Evolutionary conservation across 2,329 filamentous ascomycete genomes (phyloP), one percentile per base, ranked within the genome.

Genomic region (Clarireedia hainanense): DNA sequence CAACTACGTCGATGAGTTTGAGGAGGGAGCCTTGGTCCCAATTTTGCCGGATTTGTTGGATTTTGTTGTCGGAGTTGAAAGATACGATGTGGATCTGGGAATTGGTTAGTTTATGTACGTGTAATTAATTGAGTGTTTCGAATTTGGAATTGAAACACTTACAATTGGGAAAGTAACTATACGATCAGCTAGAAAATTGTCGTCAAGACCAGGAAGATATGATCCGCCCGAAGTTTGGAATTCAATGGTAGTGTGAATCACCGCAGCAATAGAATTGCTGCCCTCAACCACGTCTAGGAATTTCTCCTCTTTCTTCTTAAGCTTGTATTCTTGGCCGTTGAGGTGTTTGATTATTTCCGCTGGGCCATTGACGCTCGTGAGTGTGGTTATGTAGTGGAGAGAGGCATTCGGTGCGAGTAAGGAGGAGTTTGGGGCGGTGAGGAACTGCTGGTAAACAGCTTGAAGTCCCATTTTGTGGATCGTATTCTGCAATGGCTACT

Each of bases 1-100:
- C 92, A 71, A 99, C 97, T 56, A 96, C 85, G 60, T 96, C 91
- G 61, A 96, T 80, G 71, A 95, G 87, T 75, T 94, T 97, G 63
- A 99, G 81, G 42, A 99, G 81, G 53, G 90, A 87, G 59, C 85
- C 91, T 72, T 99, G 94, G 70, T 99, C 94, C 94, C 94, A 99
- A 70, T 87, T 89, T 64, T 92, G 83, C 64, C 92, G 88, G 61
- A 97, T 88, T 71, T 94, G 89, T 58, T 80, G 72, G 69, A 99
- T 96, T 74, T 89, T 91, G 70, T 84, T 81, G 47, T 86, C 73
- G 62, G 72, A 69, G 71, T 95, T 81, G 72, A 96, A 96, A 57
- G 83, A 81, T 63, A 99, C 91, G 61, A 97, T 85, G 75, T 99
- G 94, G 65, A 86, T 81, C 89, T 94, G 70, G 57, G 57, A 58